Percentiles rank a stretch among this genome's conserved stretches.
These are phyloP conservation scores for Macaranga tanarius DNA, from an alignment of 441 rosid genomes.

Conservation along the genomic window DNA sequence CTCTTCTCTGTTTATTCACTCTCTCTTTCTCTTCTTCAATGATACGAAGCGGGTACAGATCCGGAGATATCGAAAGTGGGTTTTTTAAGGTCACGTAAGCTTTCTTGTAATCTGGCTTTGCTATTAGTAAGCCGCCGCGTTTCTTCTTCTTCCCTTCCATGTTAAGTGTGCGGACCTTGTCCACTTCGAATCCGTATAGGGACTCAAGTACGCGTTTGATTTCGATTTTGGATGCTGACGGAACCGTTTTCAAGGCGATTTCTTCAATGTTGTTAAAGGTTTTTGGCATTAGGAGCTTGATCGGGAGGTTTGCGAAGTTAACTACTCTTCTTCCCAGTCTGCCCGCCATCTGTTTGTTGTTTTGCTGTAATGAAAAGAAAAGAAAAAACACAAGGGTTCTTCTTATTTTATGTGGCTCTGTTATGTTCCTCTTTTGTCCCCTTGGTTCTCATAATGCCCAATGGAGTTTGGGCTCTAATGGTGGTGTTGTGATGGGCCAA, in stretches of 20 bases:
- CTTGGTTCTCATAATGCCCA: too few relatives aligned
- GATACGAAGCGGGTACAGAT: slow-evolving; percentile 55
- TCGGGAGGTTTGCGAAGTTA: slow-evolving; percentile 82
- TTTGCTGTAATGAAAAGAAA: too few relatives aligned
- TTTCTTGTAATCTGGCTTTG: slow-evolving; percentile 86
- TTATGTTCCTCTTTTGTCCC: too few relatives aligned
- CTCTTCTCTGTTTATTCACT: slow-evolving; percentile 45
- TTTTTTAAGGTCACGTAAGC: slow-evolving; percentile 64
- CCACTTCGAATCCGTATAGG: slow-evolving; percentile 79
- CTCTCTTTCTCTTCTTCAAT: slow-evolving; percentile 67
- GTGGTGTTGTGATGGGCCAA: too few relatives aligned
- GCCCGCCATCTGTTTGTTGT: too few relatives aligned
- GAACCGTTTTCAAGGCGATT: slow-evolving; percentile 69
- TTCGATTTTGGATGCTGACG: slow-evolving; percentile 79
- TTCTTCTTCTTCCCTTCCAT: slow-evolving; percentile 93
- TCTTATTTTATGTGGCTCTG: too few relatives aligned
- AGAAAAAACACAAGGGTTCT: too few relatives aligned
- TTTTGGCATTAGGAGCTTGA: slow-evolving; percentile 61
- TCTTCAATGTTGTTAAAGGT: slow-evolving; percentile 58
- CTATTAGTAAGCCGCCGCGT: slow-evolving; percentile 66
- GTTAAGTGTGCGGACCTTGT: slow-evolving; percentile 74
- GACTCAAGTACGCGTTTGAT: slow-evolving; percentile 87
- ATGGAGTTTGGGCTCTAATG: too few relatives aligned
- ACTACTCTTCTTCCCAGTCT: slow-evolving; percentile 39
- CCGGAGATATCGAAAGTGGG: slow-evolving; percentile 66